Conservation (phyloP, 768 basidiomycete species). For the Russula sp. region DNA sequence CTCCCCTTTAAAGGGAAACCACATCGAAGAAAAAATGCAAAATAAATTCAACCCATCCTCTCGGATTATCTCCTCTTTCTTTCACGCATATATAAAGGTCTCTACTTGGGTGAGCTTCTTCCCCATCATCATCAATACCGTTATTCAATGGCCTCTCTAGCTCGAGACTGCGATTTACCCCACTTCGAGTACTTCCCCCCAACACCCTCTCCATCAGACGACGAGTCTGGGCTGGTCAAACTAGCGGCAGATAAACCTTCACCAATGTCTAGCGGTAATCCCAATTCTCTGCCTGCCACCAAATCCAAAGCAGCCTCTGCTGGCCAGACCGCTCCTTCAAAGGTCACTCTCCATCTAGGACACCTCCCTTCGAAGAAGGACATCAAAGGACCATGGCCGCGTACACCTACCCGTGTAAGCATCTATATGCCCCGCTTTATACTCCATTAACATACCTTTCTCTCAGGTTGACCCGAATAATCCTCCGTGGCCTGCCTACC, state of each 20-base stretch:
- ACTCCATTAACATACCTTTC: neutral
- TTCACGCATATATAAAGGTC: slow-evolving; percentile 4
- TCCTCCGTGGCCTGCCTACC: slow-evolving; percentile 75
- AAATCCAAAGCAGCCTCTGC: slow-evolving; percentile 21
- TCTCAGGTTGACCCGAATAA: slow-evolving; percentile 71
- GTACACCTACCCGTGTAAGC: slow-evolving; percentile 61
- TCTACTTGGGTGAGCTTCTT: neutral
- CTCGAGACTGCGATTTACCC: slow-evolving; percentile 17
- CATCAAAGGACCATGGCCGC: slow-evolving; percentile 65
- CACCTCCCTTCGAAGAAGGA: slow-evolving; percentile 68
- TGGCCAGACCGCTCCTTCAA: slow-evolving; percentile 26
- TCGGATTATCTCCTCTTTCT: neutral
- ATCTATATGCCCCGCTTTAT: slow-evolving; percentile 12
- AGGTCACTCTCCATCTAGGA: slow-evolving; percentile 64
- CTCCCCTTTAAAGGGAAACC: slow-evolving; percentile 13
- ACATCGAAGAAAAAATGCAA: neutral
- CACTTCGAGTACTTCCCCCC: slow-evolving; percentile 31
- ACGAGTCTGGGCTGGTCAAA: slow-evolving; percentile 7
- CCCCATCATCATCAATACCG: neutral
- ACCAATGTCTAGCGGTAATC: slow-evolving; percentile 14
- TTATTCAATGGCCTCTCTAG: slow-evolving; percentile 17
- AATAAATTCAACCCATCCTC: neutral
- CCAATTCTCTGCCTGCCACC: slow-evolving; percentile 22
- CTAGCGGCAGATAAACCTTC: neutral
- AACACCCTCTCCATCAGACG: slow-evolving; percentile 27